Conservation (phyloP, 306 rosid species). For the Vachellia collinsii region DNA sequence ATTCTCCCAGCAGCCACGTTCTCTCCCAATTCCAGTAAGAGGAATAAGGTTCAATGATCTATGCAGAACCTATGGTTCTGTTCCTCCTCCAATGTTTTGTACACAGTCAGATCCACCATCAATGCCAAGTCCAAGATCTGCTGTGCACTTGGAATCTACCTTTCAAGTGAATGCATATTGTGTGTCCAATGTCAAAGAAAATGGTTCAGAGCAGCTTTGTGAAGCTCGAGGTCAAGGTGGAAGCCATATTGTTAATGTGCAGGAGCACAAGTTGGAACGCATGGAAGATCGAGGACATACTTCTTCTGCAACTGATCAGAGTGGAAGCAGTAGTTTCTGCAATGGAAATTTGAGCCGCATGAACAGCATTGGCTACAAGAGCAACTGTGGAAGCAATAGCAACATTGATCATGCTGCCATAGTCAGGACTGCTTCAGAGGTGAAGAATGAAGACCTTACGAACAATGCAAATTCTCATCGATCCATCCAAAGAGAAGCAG, state of each 20-base stretch:
- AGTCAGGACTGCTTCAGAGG: conserved; percentile 56
- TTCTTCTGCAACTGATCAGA: conserved; percentile 71
- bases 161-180: conserved; percentile 58
- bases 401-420: conserved; percentile 56
- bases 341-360: conserved; percentile 66
- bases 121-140: conserved; percentile 53
- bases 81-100: conserved; percentile 54
- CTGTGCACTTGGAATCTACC: conserved; percentile 55
- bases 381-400: conserved; percentile 77
- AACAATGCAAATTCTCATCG: conserved; percentile 55
- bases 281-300: conserved; percentile 63
- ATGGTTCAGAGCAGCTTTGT: conserved; percentile 51
- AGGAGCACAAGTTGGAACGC: conserved; percentile 53
- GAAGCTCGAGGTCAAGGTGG: conserved; percentile 45
- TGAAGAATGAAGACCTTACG: conserved; percentile 64
- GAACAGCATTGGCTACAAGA: conserved; percentile 71
- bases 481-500: conserved; percentile 80
- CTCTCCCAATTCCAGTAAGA: conserved; percentile 69
- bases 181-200: conserved; percentile 49
- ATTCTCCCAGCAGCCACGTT: conserved; percentile 53
- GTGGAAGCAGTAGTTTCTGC: conserved; percentile 73
- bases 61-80: conserved; percentile 57
- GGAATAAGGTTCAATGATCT: conserved; percentile 61
- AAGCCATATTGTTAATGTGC: conserved; percentile 49
- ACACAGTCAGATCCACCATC: conserved; percentile 62